Conservation (phyloP, 768 basidiomycete genomes). For the Nidularia sp. region DNA sequence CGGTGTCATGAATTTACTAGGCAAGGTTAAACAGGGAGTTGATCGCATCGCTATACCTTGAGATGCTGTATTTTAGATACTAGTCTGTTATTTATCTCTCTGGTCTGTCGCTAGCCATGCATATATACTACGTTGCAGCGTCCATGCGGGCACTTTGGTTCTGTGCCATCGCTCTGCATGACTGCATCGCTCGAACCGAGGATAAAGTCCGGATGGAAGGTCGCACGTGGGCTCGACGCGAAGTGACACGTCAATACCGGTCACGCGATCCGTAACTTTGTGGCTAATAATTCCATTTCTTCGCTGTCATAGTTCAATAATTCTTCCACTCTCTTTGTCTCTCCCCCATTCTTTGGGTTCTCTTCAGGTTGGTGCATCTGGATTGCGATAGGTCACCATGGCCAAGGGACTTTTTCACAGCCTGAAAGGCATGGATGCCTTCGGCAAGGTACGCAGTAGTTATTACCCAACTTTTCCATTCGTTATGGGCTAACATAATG, state of each 20-base stretch:
- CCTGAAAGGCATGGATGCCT: conserved; percentile 94
- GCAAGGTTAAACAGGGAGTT: conserved; percentile 85
- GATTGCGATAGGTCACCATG: conserved; percentile 44
- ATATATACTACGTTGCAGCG: neutral
- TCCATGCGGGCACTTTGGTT: neutral
- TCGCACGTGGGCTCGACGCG: conserved; percentile 19
- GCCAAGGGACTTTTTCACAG: conserved; percentile 73
- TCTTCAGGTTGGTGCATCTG: conserved; percentile 27
- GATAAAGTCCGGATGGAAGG: conserved; percentile 21
- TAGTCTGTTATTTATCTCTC: too few species aligned
- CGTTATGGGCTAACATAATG: neutral
- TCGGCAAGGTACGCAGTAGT: conserved; percentile 79
- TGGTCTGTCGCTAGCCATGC: too few species aligned
- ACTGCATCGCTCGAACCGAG: conserved; percentile 4
- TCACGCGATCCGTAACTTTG: conserved; percentile 20
- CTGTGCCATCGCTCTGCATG: neutral
- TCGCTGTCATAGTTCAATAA: conserved; percentile 10
- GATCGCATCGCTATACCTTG: conserved; percentile 54
- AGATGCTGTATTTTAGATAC: conserved; percentile 6
- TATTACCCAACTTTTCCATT: neutral
- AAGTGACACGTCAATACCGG: conserved; percentile 32
- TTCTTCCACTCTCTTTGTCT: conserved; percentile 9
- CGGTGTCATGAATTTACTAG: conserved; percentile 82
- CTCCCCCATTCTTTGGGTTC: conserved; percentile 16
- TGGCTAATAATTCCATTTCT: conserved; percentile 5